These are phyloP conservation scores for Guadua angustifolia DNA, from an alignment of 176 grass and related monocot species.

Conservation along the genomic window DNA sequence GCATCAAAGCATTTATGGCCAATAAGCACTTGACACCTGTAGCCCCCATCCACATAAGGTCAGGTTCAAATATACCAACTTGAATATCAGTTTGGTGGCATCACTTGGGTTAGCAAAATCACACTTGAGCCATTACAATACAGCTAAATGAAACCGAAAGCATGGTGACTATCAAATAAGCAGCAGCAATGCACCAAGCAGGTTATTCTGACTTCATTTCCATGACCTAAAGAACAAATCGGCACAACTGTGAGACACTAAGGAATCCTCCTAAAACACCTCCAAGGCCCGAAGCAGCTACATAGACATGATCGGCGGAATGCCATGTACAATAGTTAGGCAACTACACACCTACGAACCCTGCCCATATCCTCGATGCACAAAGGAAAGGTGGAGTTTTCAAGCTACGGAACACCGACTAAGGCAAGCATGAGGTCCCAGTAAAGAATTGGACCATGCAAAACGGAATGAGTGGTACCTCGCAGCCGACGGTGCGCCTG, in stretches of 20 bases:
- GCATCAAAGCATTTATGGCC: background rate
- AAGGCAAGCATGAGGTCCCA: background rate
- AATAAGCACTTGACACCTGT: constrained; percentile 26
- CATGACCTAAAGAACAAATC: constrained; percentile 23
- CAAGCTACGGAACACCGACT: background rate
- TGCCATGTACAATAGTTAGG: background rate
- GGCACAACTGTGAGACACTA: background rate
- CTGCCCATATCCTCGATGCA: background rate
- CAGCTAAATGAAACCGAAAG: background rate
- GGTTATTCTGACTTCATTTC: background rate
- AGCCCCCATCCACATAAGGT: background rate
- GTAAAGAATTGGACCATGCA: background rate
- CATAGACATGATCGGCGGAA: constrained; percentile 14
- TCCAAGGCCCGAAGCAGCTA: background rate
- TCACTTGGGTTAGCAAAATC: background rate
- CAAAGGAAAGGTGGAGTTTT: background rate
- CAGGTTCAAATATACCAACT: background rate
- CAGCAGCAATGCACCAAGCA: constrained; percentile 14
- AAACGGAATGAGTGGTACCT: constrained; percentile 37
- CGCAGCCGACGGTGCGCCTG: constrained; percentile 38
- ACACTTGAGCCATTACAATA: background rate
- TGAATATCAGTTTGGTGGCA: constrained; percentile 14
- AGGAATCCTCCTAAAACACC: background rate
- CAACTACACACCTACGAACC: background rate
- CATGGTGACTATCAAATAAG: constrained; percentile 11